Percentiles rank a stretch among this genome's conserved stretches.
Evolutionary conservation across 495 filamentous ascomycete genomes (phyloP).

Genomic region (Hyphodiscus hymeniophilus): DNA sequence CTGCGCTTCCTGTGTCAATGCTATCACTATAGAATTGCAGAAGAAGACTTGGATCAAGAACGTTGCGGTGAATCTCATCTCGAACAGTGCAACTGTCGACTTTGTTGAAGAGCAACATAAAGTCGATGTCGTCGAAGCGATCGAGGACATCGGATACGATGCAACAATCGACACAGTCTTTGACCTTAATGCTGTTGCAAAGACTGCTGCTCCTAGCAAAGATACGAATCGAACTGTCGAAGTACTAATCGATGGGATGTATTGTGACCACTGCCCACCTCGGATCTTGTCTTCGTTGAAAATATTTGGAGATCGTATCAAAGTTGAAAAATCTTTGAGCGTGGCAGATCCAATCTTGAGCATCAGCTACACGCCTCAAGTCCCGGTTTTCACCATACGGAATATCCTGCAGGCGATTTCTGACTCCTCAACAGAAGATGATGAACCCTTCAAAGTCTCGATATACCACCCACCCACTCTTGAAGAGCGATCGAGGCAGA

Average conservation of each 20-base stretch:
- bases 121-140: conserved; percentile 51
- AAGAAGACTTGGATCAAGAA: conserved; percentile 53
- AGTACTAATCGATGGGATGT: conserved; percentile 75
- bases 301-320: conserved; percentile 10
- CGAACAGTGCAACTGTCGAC: conserved; percentile 61
- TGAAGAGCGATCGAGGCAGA: conserved; percentile 71
- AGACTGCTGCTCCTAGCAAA: conserved; percentile 13
- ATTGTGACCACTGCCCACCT: conserved; percentile 73
- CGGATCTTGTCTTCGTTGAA: conserved; percentile 40
- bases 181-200: not conserved
- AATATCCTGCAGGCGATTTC: conserved; percentile 60
- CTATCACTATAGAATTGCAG: conserved; percentile 55
- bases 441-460: conserved; percentile 54
- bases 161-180: conserved; percentile 48
- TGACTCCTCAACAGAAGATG: conserved; percentile 29
- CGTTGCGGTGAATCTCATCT: conserved; percentile 61
- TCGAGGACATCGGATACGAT: conserved; percentile 79
- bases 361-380: conserved; percentile 59
- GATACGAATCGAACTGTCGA: conserved; percentile 46
- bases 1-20: conserved; percentile 64
- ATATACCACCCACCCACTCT: conserved; percentile 77
- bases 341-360: conserved; percentile 56
- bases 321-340: conserved; percentile 41
- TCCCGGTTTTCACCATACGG: conserved; percentile 68
- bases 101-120: conserved; percentile 47